Percentiles rank a stretch among this genome's conserved stretches.
Evolutionary conservation across 2,329 filamentous ascomycete species (phyloP).

Genomic region (Immersiporthe knoxdaviesiana): DNA sequence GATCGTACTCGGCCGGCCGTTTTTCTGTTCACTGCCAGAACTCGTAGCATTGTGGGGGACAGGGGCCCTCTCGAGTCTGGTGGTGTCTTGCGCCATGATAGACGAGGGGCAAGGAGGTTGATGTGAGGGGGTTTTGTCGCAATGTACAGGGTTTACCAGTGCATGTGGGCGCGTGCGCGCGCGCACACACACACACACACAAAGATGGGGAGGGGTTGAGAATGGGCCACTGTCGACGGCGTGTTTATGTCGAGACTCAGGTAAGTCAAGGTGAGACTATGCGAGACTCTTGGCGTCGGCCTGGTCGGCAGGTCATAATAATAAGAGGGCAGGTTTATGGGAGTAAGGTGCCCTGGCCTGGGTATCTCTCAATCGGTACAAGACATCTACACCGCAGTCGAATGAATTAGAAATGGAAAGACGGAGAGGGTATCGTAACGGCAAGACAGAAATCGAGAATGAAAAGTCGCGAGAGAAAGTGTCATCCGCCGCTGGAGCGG

Average conservation of each 20-base stretch:
- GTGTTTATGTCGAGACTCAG: conserved; percentile 4
- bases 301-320: conserved; percentile 23
- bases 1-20: conserved; percentile 21
- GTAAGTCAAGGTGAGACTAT: conserved; percentile 2
- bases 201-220: background rate
- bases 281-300: conserved; percentile 12
- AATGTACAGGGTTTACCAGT: conserved; percentile 10
- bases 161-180: background rate
- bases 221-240: background rate
- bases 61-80: conserved; percentile 23
- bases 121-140: background rate
- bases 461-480: conserved; percentile 5
- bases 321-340: conserved; percentile 5
- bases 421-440: conserved; percentile 15
- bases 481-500: conserved; percentile 1
- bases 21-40: conserved; percentile 9
- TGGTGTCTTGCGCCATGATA: conserved; percentile 26
- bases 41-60: conserved; percentile 23
- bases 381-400: conserved; percentile 9
- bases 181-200: no score
- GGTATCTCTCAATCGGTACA: conserved; percentile 26
- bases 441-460: conserved; percentile 14
- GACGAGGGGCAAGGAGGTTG: background rate
- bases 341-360: conserved; percentile 10
- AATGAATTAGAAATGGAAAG: conserved; percentile 15